Base-by-base conservation (phyloP, 257 asterid species). In the Craterostigma plantagineum region DNA sequence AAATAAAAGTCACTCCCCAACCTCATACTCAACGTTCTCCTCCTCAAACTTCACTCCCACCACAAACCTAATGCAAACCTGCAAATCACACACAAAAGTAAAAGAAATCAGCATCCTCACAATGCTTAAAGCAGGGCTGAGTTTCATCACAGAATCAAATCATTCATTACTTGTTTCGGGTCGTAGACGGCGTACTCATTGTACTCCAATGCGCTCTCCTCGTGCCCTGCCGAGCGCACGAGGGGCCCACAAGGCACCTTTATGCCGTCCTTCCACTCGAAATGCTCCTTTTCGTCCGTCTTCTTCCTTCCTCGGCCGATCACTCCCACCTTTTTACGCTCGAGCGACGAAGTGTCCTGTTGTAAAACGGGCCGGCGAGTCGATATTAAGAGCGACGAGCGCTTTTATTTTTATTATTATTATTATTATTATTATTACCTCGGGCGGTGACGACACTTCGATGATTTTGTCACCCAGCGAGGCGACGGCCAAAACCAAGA, bases 161-260 rank as follows among this genome's bases (percentile, higher is more conserved):
- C n/a, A n/a, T n/a, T n/a, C n/a, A n/a, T 23, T 41, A 78, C 94
- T 82, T 79, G 77, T 9, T 75, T 55, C 7, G 95, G 87, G 49
- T 83, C 67, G 23, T 79, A 90, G 8, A 90, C 78, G 0, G 99
- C 99, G 33, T 79, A 83, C 44, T 90, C 95, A 1, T 79, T 69
- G 57, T 72, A 83, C 57, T 77, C 93, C 0, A 83, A 79, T 1
- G 51, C 60, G 39, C 98, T 83, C 7, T 76, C 83, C 49, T 61
- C 64, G 51, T 72, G 54, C 16, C 61, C 78, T 0, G 95, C 4
- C 2, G 30, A 83, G 0, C 69, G 70, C 37, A 72, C 42, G 38
- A 90, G 59, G 11, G 23, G 49, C 4, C 99, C 99, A 10, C 91
- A 70, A 0, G 94, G 99, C 42, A 90, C 87, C 56, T 67, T 77